A percentile compares a stretch with the other conserved stretches of the same genome.
phyloP scores from a whole-genome alignment of 2,329 filamentous ascomycete genomes.

The Botrytis tulipae region DNA sequence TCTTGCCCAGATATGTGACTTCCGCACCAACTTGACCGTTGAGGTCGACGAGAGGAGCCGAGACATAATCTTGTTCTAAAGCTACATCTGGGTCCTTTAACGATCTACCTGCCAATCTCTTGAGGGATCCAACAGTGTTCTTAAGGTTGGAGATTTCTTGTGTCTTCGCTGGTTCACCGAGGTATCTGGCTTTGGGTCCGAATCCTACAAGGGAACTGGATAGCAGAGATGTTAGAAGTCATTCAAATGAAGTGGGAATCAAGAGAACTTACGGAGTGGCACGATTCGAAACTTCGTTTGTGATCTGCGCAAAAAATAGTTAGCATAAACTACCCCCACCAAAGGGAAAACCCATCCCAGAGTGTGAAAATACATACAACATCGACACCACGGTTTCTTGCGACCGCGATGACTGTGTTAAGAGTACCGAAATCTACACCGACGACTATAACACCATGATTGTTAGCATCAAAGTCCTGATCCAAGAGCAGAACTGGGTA shows the following conservation, averaged over 20 bases:
- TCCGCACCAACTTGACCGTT: slow-evolving; percentile 94
- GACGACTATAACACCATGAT: slow-evolving; percentile 31
- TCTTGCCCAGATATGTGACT: slow-evolving; percentile 89
- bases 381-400: slow-evolving; percentile 97
- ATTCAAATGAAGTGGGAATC: background rate
- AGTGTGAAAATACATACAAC: slow-evolving; percentile 67
- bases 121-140: slow-evolving; percentile 92
- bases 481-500: background rate
- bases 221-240: slow-evolving; percentile 23
- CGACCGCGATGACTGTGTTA: slow-evolving; percentile 96
- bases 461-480: background rate
- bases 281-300: slow-evolving; percentile 99
- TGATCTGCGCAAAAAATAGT: slow-evolving; percentile 61
- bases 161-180: slow-evolving; percentile 95
- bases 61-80: slow-evolving; percentile 88
- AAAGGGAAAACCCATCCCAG: background rate
- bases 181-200: slow-evolving; percentile 86
- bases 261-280: slow-evolving; percentile 79
- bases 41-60: slow-evolving; percentile 81
- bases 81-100: slow-evolving; percentile 89
- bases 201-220: slow-evolving; percentile 88
- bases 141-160: slow-evolving; percentile 99
- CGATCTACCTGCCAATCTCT: slow-evolving; percentile 84
- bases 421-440: slow-evolving; percentile 82
- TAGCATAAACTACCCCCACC: slow-evolving; percentile 28